Evolutionary conservation across 768 basidiomycete species (phyloP).

Genomic region (Collybia mongolica): DNA sequence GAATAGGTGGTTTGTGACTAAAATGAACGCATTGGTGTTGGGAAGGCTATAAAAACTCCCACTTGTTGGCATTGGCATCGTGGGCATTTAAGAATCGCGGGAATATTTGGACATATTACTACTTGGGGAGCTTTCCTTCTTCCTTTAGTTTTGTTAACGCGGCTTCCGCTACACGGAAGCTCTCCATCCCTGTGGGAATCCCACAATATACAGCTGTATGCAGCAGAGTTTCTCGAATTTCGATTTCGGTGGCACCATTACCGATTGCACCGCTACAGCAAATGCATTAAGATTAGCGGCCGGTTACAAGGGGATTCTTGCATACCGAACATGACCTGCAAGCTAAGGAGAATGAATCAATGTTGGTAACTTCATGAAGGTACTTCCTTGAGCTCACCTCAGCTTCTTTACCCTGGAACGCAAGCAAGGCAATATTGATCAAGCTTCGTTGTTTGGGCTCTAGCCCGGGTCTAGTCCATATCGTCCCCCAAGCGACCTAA

Average conservation of each 20-base stretch:
- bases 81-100: background rate
- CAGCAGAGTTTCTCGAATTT: slow-evolving; percentile 42
- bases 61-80: background rate
- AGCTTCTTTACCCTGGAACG: slow-evolving; percentile 39
- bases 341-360: slow-evolving; percentile 22
- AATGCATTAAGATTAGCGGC: background rate
- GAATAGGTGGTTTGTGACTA: no score
- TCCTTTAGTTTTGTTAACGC: slow-evolving; percentile 35
- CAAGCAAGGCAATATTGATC: slow-evolving; percentile 41
- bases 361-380: background rate
- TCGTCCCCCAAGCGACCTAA: slow-evolving; percentile 44
- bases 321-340: slow-evolving; percentile 34
- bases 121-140: slow-evolving; percentile 24
- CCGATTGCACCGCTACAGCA: slow-evolving; percentile 36
- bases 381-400: slow-evolving; percentile 29
- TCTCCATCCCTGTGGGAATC: slow-evolving; percentile 40
- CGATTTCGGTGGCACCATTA: slow-evolving; percentile 41
- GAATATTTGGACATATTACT: background rate
- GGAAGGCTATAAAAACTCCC: background rate
- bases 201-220: slow-evolving; percentile 36
- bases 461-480: slow-evolving; percentile 42
- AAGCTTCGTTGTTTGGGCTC: slow-evolving; percentile 46
- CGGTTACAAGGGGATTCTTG: background rate
- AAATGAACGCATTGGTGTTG: no score
- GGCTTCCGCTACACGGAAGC: slow-evolving; percentile 39